Conservation (phyloP, 805 yeast genomes). For the Wickerhamomyces kurtzmanii region DNA sequence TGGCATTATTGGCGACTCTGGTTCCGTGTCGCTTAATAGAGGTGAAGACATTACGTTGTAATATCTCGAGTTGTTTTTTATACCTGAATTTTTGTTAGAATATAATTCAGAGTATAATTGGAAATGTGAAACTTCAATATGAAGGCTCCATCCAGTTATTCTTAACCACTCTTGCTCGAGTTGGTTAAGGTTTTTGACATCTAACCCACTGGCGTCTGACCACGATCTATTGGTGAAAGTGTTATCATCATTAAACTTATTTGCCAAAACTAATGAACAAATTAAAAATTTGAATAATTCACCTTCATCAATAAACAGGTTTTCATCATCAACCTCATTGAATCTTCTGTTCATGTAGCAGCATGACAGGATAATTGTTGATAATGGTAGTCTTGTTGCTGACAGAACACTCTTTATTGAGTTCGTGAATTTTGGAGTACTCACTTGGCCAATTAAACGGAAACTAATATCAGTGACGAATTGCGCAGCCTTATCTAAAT, state of each 20-base stretch:
- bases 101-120: too few relatives aligned
- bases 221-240: constrained; percentile 93
- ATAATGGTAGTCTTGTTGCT: constrained; percentile 82
- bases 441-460: constrained; percentile 49
- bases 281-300: constrained; percentile 46
- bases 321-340: constrained; percentile 23
- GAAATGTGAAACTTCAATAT: too few relatives aligned
- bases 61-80: too few relatives aligned
- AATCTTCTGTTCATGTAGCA: constrained; percentile 67
- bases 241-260: constrained; percentile 93
- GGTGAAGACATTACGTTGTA: too few relatives aligned
- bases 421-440: constrained; percentile 36
- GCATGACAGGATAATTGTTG: constrained; percentile 71
- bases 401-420: constrained; percentile 60
- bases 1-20: too few relatives aligned
- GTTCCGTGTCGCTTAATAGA: too few relatives aligned
- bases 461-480: constrained; percentile 69
- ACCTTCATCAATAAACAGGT: constrained; percentile 20
- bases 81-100: too few relatives aligned
- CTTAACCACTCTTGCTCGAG: constrained; percentile 66
- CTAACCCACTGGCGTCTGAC: constrained; percentile 90
- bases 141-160: constrained; percentile 50
- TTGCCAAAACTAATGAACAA: constrained; percentile 74
- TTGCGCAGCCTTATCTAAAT: constrained; percentile 66
- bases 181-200: constrained; percentile 46